These are phyloP conservation scores for Hypoxylon fuscum DNA, from an alignment of 495 filamentous ascomycete genomes.

Conservation along the genomic window DNA sequence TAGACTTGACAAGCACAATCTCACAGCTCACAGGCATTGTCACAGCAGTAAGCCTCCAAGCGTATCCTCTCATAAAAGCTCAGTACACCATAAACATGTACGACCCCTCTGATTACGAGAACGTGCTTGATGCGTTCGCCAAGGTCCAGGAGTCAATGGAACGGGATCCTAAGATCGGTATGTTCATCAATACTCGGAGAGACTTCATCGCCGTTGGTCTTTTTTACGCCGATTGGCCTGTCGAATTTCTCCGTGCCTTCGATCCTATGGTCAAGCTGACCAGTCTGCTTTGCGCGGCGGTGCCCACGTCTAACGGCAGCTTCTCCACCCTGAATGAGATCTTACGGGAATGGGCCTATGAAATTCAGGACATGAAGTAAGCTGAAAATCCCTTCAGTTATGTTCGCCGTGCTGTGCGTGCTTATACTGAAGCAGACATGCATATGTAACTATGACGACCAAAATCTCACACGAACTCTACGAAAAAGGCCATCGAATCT, in stretches of 20 bases:
- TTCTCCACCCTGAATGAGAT: no score
- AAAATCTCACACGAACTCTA: not conserved
- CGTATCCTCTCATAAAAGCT: slow-evolving; percentile 4
- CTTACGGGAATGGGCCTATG: no score
- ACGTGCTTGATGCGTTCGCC: slow-evolving; percentile 2
- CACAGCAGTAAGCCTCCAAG: slow-evolving; percentile 39
- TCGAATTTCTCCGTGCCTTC: not conserved
- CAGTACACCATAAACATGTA: slow-evolving; percentile 19
- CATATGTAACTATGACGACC: not conserved
- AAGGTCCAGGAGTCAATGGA: slow-evolving; percentile 18
- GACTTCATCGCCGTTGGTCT: slow-evolving; percentile 39
- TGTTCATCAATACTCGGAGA: slow-evolving; percentile 36
- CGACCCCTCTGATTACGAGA: slow-evolving; percentile 5
- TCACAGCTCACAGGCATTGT: slow-evolving; percentile 12
- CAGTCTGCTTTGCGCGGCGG: slow-evolving; percentile 3
- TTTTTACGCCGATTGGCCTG: slow-evolving; percentile 31
- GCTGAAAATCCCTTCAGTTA: no score
- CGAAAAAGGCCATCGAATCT: not conserved
- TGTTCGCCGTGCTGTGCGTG: no score
- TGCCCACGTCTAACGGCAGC: slow-evolving; percentile 23
- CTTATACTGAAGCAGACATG: no score
- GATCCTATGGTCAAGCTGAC: slow-evolving; percentile 11
- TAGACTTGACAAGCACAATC: not conserved
- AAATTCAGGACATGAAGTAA: no score
- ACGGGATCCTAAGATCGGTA: slow-evolving; percentile 18